These are phyloP conservation scores for Isoetes engelmannii DNA, from an alignment of 83 land plant genomes.

Conservation along the genomic window DNA sequence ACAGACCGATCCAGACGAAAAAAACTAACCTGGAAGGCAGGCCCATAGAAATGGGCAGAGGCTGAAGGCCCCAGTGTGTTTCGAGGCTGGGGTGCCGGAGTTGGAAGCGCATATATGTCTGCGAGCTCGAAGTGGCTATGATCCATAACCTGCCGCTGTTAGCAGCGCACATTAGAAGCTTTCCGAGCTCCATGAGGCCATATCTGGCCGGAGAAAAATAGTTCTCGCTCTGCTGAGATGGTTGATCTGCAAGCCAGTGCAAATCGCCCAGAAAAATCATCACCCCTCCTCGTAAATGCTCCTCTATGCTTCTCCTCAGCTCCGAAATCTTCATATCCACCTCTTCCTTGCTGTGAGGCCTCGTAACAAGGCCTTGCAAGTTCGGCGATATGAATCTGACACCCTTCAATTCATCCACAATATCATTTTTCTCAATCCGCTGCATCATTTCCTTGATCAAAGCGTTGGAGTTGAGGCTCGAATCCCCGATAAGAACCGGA, in stretches of 20 bases:
- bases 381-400: neutral
- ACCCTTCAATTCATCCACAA: constrained; percentile 32
- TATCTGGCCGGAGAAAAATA: constrained; percentile 39
- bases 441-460: constrained; percentile 42
- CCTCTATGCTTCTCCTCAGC: constrained; percentile 25
- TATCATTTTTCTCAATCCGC: constrained; percentile 42
- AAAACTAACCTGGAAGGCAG: constrained; percentile 28
- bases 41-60: constrained; percentile 41
- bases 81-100: constrained; percentile 59
- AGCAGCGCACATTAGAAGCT: constrained; percentile 34
- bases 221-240: constrained; percentile 9
- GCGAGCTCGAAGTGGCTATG: constrained; percentile 58
- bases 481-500: constrained; percentile 66
- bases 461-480: constrained; percentile 35
- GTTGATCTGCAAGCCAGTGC: constrained; percentile 73
- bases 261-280: constrained; percentile 71
- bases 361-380: neutral
- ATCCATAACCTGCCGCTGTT: constrained; percentile 48
- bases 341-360: neutral
- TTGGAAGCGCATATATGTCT: constrained; percentile 62
- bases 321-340: constrained; percentile 3
- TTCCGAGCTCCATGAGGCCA: constrained; percentile 54
- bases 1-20: neutral
- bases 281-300: constrained; percentile 39
- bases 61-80: constrained; percentile 67